Evolutionary conservation across 148 eudicot species (phyloP).

Genomic region (Chenopodium formosanum): DNA sequence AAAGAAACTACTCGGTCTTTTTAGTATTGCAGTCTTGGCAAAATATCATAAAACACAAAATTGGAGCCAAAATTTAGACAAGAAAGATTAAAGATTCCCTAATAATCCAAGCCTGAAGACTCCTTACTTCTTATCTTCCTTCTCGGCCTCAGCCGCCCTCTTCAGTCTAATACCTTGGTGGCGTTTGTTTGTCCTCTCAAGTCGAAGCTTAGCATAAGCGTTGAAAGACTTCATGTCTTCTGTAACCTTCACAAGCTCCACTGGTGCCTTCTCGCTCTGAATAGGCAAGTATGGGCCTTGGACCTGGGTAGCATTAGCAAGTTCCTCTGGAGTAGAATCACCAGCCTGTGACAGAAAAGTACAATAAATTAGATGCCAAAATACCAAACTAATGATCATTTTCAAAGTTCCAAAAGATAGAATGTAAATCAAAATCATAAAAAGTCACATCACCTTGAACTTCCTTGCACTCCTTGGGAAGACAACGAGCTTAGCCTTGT

Average conservation of each 20-base stretch:
- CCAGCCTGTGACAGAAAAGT: constrained; percentile 42
- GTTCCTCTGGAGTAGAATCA: constrained; percentile 56
- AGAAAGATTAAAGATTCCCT: background rate
- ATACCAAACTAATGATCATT: no score
- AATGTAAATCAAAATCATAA: background rate
- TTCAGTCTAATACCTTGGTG: constrained; percentile 50
- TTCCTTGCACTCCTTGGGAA: constrained; percentile 65
- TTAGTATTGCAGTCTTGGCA: background rate
- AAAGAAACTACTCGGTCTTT: constrained; percentile 15
- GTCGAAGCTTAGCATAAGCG: constrained; percentile 51
- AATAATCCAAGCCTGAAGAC: background rate
- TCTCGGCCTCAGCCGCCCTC: constrained; percentile 63
- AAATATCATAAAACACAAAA: constrained; percentile 3
- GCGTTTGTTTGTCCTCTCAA: constrained; percentile 51
- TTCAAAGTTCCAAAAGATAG: no score
- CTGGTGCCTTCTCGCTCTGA: constrained; percentile 32
- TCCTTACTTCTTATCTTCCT: constrained; percentile 55
- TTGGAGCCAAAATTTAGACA: constrained; percentile 16
- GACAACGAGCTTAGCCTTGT: constrained; percentile 81
- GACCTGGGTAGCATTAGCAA: constrained; percentile 56
- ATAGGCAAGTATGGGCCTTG: constrained; percentile 49
- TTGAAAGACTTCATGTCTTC: constrained; percentile 49
- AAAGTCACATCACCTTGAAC: constrained; percentile 40
- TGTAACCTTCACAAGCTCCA: constrained; percentile 54
- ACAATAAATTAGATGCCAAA: background rate